Evolutionary conservation across 805 yeast species (phyloP), one percentile per base, ranked within the genome.

Genomic region (Soucietia sequanensis): DNA sequence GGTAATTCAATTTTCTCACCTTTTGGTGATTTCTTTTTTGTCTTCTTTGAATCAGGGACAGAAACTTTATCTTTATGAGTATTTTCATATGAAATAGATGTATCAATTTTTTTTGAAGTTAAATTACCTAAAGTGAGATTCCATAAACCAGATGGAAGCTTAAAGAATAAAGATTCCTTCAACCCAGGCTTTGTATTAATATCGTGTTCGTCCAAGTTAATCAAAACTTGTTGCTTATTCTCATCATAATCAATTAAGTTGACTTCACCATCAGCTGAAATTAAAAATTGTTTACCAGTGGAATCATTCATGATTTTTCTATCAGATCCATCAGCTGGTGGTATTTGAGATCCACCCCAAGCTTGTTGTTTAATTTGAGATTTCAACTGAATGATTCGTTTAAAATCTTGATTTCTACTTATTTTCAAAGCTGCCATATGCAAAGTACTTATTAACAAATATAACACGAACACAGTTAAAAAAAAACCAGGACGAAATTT

Each of bases 401-500:
- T 74, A 32, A 71, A 68, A 45, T 84, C 80, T 39, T 81, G 82
- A 16, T 51, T 58, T 41, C 78, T 63, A 50, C 73, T 77, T 33
- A 83, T 68, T 48, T 61, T 70, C 35, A 82, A 56, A 4, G 80
- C 60, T 11, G 73, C 59, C 47, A 64, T 81, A 47, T 88, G 95
- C 27, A 81, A 75, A 1, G 61, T 50, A 22, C 82, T 70, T 18
- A 76, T 62, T 8, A 83, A 44, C 1, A 77, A 23, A 35, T 67
- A 76, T 19, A 86, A 51, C 22, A 83, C 65, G 3, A 64, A 46
- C 2, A 80, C 25, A 0, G 84, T 76, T 31, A 78, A 54, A 8
- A 71, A 46, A 21, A 75, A 54, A 25, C 83, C 82, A 15, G 89
- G 96, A 50, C 82, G 75, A 71, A 70, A 88, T 58, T 81, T 72